Evolutionary conservation across 2,329 filamentous ascomycete genomes (phyloP), one percentile per base, ranked within the genome.

Genomic region (Diaporthe aspalathi): DNA sequence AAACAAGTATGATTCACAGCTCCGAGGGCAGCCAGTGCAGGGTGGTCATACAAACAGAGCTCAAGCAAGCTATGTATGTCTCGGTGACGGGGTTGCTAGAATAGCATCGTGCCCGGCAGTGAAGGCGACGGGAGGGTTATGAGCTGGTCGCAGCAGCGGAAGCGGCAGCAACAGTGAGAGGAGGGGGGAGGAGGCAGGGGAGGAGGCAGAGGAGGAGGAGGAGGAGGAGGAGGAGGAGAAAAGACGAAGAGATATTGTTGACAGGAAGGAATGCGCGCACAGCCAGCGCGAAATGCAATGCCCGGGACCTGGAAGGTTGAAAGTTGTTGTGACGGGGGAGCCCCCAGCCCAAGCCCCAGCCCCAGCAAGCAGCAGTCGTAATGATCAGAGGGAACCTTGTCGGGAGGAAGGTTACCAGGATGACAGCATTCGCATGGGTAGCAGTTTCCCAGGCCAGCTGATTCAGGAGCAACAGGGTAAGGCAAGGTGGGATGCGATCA

Each of bases 251-350:
- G 22, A 52, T 53, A 49, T 49, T 71, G 52, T 65, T 68, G 70
- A 71, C 68, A 53, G 53, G 57, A 68, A 66, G 43, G 56, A 71
- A 54, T 54, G 67, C 52, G 27, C 53, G 70, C 52, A 38, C 49
- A 60, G 68, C 62, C 49, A 60, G 68, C 62, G 71, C 71, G 54
- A 38, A 5, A 12, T 38, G 35, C 12, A 66, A 24, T 38, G 38
- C 38, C 43, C 43, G 32, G 50, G 67, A 67, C 49, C 38, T n/a
- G 16, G 47, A 47, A 52, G 27, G 43, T 35, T 47, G 29, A 24
- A 24, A 40, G 35, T 14, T 60, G 54, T 38, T 38, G 35, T 38
- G 47, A 54, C 69, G 43, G 62, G 62, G 69, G 69, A 40, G 62
- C 38, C n/a, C 69, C 69, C 53, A 56, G 62, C 53, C 63, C 63